Base-by-base conservation (phyloP, 805 yeast species). In the Ascoidea rubescens region DNA sequence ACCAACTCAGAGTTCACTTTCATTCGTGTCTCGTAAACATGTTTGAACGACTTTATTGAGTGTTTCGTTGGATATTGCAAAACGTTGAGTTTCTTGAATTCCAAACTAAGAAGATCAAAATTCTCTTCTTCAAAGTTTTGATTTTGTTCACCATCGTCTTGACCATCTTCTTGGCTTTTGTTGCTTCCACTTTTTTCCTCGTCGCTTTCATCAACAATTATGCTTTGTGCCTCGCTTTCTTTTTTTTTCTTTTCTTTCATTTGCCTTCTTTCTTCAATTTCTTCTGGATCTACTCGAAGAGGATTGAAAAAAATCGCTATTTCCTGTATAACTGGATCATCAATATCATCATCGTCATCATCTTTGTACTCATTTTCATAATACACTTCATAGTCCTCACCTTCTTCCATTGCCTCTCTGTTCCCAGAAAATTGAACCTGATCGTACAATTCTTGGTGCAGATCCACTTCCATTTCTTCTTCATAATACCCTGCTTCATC, bases 61-160 rank as follows among this genome's bases (percentile, higher is more conserved):
- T 80, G 71, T 48, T 84, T 68, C 5, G 84, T 82, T 2, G 86
- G 85, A 57, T 76, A 82, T 60, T 82, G 89, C 45, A 82, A 60
- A 5, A 80, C 58, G 49, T 69, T 68, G 14, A 80, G 54, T 21
- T 64, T 55, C 42, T 64, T 58, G 5, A 37, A 10, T 8, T 37
- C 43, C 8, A 37, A 10, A 2, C 14, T 4, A 10, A 10, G 8
- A 37, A 8, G 14, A 10, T 37, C 43, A 37, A 14, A 37, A 10
- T 37, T 37, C 43, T 37, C 43, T 37, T 37, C 43, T 37, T 37
- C 43, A 37, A 14, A 37, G 14, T 53, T 51, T n/a, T 62, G 55
- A 33, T 63, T 63, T 12, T 60, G 60, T 5, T 62, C 59, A 12
- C 65, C 61, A 21, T 21, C 28, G 28, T 3, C 28, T 21, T 21